A percentile compares a stretch with the other conserved stretches of the same genome.
Conservation (phyloP, 495 filamentous ascomycete genomes). For the Copromyces sp. region DNA sequence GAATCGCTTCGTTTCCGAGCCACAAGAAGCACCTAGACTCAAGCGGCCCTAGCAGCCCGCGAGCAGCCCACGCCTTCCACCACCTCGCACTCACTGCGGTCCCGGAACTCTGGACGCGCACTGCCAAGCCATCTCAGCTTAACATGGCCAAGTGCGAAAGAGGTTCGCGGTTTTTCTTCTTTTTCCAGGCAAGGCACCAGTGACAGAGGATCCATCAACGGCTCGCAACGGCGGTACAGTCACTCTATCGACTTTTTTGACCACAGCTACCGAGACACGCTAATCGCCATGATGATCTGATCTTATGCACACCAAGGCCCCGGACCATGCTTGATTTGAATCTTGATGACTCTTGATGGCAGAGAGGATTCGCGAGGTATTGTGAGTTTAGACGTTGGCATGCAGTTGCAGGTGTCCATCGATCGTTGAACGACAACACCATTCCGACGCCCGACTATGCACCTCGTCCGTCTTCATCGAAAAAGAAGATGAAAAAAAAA, state of each 20-base stretch:
- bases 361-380: background rate
- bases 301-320: background rate
- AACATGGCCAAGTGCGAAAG: background rate
- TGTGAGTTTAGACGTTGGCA: background rate
- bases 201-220: background rate
- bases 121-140: background rate
- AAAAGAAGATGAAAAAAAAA: background rate
- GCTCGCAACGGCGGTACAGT: background rate
- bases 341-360: background rate
- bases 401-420: background rate
- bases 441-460: background rate
- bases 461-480: background rate
- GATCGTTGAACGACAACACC: background rate
- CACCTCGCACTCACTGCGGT: background rate
- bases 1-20: background rate
- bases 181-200: background rate
- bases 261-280: background rate
- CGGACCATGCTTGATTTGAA: background rate
- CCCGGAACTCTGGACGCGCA: slow-evolving; percentile 14
- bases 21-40: too few species aligned
- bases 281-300: background rate
- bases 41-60: background rate
- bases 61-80: background rate
- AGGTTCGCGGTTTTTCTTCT: background rate
- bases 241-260: background rate